Evolutionary conservation across 2,329 filamentous ascomycete genomes (phyloP).

Genomic region (Didymella keratinophila): DNA sequence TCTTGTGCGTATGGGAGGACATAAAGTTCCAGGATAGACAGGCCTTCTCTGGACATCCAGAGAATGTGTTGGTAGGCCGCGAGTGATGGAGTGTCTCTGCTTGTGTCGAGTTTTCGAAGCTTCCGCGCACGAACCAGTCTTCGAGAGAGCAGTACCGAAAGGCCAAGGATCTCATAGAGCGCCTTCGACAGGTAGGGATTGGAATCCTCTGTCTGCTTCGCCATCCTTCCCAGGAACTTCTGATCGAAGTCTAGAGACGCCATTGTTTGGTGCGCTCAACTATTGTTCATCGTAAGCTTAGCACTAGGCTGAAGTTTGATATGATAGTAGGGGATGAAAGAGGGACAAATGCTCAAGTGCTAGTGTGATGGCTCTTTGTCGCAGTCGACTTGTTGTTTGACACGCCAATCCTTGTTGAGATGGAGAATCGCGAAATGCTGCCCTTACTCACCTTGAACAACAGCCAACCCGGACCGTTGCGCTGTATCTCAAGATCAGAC

Average conservation of each 20-base stretch:
- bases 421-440: not conserved
- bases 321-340: not conserved
- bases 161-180: conserved; percentile 88
- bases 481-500: conserved; percentile 43
- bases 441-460: conserved; percentile 26
- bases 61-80: conserved; percentile 90
- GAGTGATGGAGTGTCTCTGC: conserved; percentile 79
- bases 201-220: conserved; percentile 77
- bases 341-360: not conserved
- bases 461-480: conserved; percentile 43
- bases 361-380: not conserved
- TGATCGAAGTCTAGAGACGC: conserved; percentile 97
- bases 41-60: conserved; percentile 91
- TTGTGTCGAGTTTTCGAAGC: conserved; percentile 79
- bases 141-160: conserved; percentile 86
- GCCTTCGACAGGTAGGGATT: conserved; percentile 82
- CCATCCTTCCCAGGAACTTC: conserved; percentile 92
- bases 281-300: conserved; percentile 5
- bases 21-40: conserved; percentile 84
- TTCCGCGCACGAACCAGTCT: conserved; percentile 85
- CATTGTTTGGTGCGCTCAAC: conserved; percentile 62
- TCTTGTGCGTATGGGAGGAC: conserved; percentile 77
- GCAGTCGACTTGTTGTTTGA: not conserved
- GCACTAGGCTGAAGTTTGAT: not conserved
- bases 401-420: not conserved